Evolutionary conservation across 1,284 basidiomycete species (phyloP).

Genomic region (Ceratorhiza oryzae-sativae): DNA sequence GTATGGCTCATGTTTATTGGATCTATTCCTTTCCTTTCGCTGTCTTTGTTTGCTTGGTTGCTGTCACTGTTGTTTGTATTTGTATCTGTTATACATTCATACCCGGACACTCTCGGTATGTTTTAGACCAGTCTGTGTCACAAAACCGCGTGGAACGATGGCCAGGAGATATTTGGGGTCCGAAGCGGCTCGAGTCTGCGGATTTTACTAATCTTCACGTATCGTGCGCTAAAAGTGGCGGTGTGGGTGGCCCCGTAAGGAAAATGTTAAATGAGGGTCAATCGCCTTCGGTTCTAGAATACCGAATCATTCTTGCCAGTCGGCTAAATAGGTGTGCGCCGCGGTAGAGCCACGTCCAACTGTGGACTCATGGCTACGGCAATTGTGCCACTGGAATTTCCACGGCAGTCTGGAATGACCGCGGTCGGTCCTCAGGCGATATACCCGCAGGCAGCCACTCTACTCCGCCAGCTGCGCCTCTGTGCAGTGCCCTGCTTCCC

Average conservation of each 20-base stretch:
- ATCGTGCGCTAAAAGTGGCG: neutral
- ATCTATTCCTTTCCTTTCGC: slow-evolving; percentile 8
- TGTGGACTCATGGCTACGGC: neutral
- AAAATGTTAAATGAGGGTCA: neutral
- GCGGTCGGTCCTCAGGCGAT: neutral
- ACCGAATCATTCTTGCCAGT: neutral
- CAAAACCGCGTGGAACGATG: neutral
- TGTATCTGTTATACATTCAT: slow-evolving; percentile 17
- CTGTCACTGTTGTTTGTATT: slow-evolving; percentile 38
- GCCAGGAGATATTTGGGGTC: neutral
- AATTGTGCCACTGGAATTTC: neutral
- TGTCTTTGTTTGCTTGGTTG: slow-evolving; percentile 11
- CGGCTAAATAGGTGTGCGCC: neutral
- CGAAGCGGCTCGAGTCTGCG: neutral
- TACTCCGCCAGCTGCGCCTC: neutral
- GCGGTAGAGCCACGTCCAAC: neutral
- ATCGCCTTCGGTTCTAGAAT: neutral
- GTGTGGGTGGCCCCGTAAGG: neutral
- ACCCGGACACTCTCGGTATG: slow-evolving; percentile 27
- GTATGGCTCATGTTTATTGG: slow-evolving; percentile 16
- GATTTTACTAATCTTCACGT: neutral
- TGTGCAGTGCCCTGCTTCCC: neutral
- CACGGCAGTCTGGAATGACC: neutral
- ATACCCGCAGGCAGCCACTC: neutral
- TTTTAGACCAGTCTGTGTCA: neutral